Evolutionary conservation across 1,139 yeast genomes (phyloP).

Genomic region (Sugiyamaella pinicola): DNA sequence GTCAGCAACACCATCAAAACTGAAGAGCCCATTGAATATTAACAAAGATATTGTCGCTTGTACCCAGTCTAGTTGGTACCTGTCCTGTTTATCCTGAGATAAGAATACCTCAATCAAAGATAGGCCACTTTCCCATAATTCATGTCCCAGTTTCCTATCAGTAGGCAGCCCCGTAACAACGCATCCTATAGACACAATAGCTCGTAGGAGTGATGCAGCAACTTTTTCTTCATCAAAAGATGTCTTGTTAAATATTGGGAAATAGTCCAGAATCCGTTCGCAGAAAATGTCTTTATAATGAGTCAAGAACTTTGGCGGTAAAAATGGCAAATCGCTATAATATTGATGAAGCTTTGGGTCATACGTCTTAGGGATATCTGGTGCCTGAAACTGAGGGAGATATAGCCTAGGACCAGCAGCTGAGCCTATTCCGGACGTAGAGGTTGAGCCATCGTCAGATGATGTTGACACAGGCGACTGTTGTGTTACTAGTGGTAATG

Average conservation of each 20-base stretch:
- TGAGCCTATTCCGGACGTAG: neutral
- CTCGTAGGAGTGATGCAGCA: slow-evolving; percentile 22
- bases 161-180: slow-evolving; percentile 20
- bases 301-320: slow-evolving; percentile 22
- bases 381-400: slow-evolving; percentile 21
- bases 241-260: slow-evolving; percentile 18
- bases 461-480: slow-evolving; percentile 7
- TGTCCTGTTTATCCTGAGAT: slow-evolving; percentile 12
- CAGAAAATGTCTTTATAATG: slow-evolving; percentile 23
- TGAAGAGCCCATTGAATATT: slow-evolving; percentile 16
- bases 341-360: slow-evolving; percentile 23
- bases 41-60: slow-evolving; percentile 18
- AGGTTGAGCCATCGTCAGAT: slow-evolving; percentile 4
- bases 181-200: slow-evolving; percentile 22
- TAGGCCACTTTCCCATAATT: slow-evolving; percentile 22
- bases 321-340: slow-evolving; percentile 22
- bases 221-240: slow-evolving; percentile 20
- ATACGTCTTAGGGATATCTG: slow-evolving; percentile 23
- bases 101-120: slow-evolving; percentile 19
- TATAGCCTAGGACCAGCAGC: slow-evolving; percentile 1
- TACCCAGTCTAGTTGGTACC: slow-evolving; percentile 20
- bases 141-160: slow-evolving; percentile 20
- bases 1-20: slow-evolving; percentile 18
- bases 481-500: neutral
- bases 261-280: slow-evolving; percentile 17